Evolutionary conservation across 2,329 filamentous ascomycete species (phyloP), one percentile per base, ranked within the genome.

Genomic region (Penicillium sp.): DNA sequence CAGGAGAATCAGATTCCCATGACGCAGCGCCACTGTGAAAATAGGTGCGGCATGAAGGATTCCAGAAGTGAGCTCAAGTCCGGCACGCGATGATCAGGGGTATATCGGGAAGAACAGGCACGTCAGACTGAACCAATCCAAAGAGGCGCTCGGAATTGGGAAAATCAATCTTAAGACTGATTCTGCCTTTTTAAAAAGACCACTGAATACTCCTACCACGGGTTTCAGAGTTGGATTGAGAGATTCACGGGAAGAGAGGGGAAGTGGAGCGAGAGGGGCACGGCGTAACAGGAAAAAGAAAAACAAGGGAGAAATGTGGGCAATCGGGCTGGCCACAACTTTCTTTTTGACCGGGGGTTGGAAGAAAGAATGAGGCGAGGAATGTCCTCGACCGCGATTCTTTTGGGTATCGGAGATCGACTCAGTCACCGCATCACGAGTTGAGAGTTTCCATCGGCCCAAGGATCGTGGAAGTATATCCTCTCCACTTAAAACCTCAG

Each of bases 1-100:
- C 23, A 32, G 22, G 18, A 27, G 32, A 26, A 32, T 42, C 34
- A 41, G 25, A 47, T 48, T 42, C 44, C 40, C 42, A 50, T 47
- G 42, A 50, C 39, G 42, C 32, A 39, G 41, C 29, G 9, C 20
- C 11, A 35, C 14, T 32, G 16, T 39, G 38, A 29, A 33, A 32
- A 32, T 13, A n/a, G n/a, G 23, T 41, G 18, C 9, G 37, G 40
- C 15, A 42, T 38, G 36, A 20, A 20, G 26, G 32, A 34, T 33
- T 32, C 25, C n/a, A 13, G 18, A 12, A 31, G 23, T 17, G 31
- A 30, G 27, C 16, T 20, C 16, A 13, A 7, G 14, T 12, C 17
- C 28, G 30, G 22, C 37, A 35, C 35, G 32, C 37, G 29, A 34
- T 35, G 18, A 32, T 29, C 32, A 32, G 35, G 25, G 38, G 35